Evolutionary conservation across 352 stramenopile genomes (phyloP).

Genomic region (Pythium sukuiense): DNA sequence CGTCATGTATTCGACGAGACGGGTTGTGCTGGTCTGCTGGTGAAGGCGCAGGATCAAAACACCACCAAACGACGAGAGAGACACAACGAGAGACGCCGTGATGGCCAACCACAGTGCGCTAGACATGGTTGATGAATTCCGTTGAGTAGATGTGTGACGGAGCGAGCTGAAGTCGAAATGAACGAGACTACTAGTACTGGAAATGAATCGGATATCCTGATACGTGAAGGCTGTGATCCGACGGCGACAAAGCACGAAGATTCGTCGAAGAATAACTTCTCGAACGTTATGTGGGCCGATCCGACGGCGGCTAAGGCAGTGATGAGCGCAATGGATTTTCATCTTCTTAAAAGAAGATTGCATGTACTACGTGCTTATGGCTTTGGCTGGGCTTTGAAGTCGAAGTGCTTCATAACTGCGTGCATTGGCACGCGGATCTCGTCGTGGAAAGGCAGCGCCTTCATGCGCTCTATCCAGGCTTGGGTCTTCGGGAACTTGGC

Average conservation of each 20-base stretch:
- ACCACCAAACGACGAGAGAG: constrained; percentile 29
- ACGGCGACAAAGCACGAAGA: background rate
- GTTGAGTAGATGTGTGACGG: background rate
- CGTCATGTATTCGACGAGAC: constrained; percentile 28
- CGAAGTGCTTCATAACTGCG: background rate
- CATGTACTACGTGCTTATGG: background rate
- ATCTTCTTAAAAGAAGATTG: too few relatives aligned
- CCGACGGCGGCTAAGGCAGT: background rate
- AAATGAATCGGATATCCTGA: too few relatives aligned
- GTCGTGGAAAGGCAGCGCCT: constrained; percentile 50
- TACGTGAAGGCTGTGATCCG: background rate
- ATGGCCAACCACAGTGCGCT: background rate
- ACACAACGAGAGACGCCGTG: constrained; percentile 17
- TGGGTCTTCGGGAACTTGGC: constrained; percentile 48
- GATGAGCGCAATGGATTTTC: background rate
- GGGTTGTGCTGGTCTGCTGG: constrained; percentile 5
- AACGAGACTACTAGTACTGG: background rate
- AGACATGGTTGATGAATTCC: background rate
- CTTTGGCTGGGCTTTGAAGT: background rate
- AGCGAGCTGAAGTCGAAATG: background rate
- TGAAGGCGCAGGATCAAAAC: constrained; percentile 26
- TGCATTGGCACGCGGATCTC: constrained; percentile 45
- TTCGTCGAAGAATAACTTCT: background rate
- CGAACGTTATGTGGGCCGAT: background rate
- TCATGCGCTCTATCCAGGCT: constrained; percentile 61